A percentile compares a stretch with the other conserved stretches of the same genome.
These are phyloP conservation scores for Fraxinus baroniana DNA, from an alignment of 305 asterid genomes.

Conservation along the genomic window DNA sequence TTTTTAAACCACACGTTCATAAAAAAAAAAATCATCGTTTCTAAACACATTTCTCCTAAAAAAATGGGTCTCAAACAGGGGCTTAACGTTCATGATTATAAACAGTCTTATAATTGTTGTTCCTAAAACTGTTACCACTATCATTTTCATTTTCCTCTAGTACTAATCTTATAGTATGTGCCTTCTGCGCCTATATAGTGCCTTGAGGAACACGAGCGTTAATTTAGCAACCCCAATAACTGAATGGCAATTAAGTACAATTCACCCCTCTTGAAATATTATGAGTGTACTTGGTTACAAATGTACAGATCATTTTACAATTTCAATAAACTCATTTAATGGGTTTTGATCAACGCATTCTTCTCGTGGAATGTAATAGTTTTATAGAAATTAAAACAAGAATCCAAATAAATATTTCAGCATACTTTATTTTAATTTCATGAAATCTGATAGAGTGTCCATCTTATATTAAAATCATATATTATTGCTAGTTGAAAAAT, in stretches of 20 bases:
- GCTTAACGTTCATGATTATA: background rate
- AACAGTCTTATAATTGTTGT: background rate
- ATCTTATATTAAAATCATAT: background rate
- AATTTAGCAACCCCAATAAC: background rate
- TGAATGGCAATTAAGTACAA: background rate
- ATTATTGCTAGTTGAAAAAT: background rate
- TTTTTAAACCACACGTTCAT: background rate
- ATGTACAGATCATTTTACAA: background rate
- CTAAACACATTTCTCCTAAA: too few relatives aligned
- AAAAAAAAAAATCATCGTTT: too few relatives aligned
- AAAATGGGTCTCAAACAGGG: background rate
- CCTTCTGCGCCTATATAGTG: background rate
- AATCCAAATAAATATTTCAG: background rate
- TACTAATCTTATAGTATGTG: background rate
- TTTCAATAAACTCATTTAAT: background rate
- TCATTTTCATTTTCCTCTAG: background rate
- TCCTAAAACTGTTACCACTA: background rate
- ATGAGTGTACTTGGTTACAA: background rate
- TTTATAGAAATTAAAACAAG: background rate
- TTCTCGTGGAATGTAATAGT: background rate
- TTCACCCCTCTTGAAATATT: background rate
- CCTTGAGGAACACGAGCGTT: background rate
- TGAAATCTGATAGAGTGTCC: background rate
- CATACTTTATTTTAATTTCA: background rate
- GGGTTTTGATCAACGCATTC: background rate